Conservation (phyloP, 2,329 filamentous ascomycete species). For the Neonectria sp. region DNA sequence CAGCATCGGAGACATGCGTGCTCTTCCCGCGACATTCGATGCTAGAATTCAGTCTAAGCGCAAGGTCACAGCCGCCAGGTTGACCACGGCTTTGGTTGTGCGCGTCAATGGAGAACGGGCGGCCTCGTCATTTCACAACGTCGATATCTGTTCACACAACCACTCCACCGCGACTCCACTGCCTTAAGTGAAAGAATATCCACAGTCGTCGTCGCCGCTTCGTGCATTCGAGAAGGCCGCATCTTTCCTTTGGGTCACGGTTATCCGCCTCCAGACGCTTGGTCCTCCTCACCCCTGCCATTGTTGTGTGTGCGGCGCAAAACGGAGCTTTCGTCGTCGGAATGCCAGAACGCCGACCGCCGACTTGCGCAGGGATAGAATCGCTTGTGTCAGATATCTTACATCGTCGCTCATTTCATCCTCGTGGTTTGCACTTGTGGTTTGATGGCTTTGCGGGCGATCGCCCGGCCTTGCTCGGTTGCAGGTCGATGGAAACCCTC, state of each 20-base stretch:
- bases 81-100: neutral
- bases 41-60: neutral
- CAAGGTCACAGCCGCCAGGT: neutral
- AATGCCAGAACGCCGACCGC: neutral
- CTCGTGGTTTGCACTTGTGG: neutral
- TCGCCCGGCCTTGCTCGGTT: neutral
- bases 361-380: neutral
- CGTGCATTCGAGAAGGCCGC: neutral
- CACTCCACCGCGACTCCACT: neutral
- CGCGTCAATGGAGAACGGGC: neutral
- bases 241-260: neutral
- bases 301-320: neutral
- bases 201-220: conserved; percentile 7
- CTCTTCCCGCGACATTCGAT: neutral
- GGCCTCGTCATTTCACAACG: neutral
- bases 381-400: neutral
- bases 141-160: neutral
- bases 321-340: neutral
- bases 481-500: neutral
- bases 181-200: neutral
- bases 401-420: neutral
- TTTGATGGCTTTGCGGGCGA: conserved; percentile 3
- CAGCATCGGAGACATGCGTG: neutral
- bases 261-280: neutral
- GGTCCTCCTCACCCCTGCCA: neutral